Conservation (phyloP, 2,329 filamentous ascomycete genomes). For the Monilinia polystroma region DNA sequence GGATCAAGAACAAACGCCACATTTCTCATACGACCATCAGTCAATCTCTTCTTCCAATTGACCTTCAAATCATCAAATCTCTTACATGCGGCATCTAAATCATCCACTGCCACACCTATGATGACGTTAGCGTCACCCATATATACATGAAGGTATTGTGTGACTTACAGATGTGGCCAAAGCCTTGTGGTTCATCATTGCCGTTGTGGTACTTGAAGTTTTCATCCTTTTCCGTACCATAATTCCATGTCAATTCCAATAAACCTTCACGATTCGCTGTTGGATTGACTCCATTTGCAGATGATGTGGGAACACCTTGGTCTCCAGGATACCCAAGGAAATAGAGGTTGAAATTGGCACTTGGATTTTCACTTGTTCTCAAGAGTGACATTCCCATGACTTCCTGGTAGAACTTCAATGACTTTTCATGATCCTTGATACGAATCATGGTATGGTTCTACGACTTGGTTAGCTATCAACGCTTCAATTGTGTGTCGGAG, state of each 20-base stretch:
- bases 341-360: slow-evolving; percentile 82
- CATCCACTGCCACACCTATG: slow-evolving; percentile 74
- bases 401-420: slow-evolving; percentile 79
- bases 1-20: slow-evolving; percentile 90
- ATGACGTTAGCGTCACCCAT: slow-evolving; percentile 10
- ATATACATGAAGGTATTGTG: not conserved
- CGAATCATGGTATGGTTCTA: slow-evolving; percentile 93
- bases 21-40: slow-evolving; percentile 89
- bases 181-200: slow-evolving; percentile 88
- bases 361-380: slow-evolving; percentile 67
- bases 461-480: not conserved
- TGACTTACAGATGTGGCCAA: slow-evolving; percentile 81
- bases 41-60: slow-evolving; percentile 93
- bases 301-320: slow-evolving; percentile 53
- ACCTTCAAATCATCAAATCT: slow-evolving; percentile 80
- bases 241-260: slow-evolving; percentile 85
- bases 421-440: slow-evolving; percentile 76
- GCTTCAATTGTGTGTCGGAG: not conserved
- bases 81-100: slow-evolving; percentile 82
- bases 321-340: slow-evolving; percentile 77
- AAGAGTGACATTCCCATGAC: slow-evolving; percentile 84
- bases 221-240: slow-evolving; percentile 81
- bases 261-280: slow-evolving; percentile 74
- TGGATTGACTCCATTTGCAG: slow-evolving; percentile 55
- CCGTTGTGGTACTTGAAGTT: slow-evolving; percentile 88